A percentile compares a stretch with the other conserved stretches of the same genome.
phyloP scores from a whole-genome alignment of 2,329 filamentous ascomycete genomes.

The Myotisia sp. region DNA sequence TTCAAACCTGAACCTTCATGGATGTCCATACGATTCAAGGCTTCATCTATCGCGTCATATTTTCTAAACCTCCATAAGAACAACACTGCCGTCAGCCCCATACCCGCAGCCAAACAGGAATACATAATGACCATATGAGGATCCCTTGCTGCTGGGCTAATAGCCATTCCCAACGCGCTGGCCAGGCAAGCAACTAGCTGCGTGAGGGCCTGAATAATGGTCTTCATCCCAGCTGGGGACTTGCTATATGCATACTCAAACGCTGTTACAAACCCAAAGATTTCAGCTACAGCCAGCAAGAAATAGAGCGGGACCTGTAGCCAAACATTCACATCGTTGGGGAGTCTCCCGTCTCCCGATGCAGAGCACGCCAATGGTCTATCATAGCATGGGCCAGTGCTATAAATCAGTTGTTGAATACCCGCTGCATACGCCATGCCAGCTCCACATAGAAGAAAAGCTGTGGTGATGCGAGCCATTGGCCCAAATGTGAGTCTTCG shows the following conservation, averaged over 20 bases:
- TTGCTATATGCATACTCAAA: constrained; percentile 60
- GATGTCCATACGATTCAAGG: constrained; percentile 10
- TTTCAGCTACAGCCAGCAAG: constrained; percentile 17
- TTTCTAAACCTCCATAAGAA: constrained; percentile 10
- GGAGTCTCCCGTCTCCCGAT: background rate
- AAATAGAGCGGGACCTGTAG: constrained; percentile 12
- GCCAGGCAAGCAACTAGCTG: constrained; percentile 13
- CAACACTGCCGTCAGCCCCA: constrained; percentile 6
- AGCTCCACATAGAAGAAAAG: constrained; percentile 39
- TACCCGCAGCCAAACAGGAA: constrained; percentile 7
- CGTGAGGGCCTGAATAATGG: constrained; percentile 16
- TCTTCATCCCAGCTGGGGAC: constrained; percentile 34
- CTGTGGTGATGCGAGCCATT: constrained; percentile 40
- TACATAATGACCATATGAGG: constrained; percentile 12
- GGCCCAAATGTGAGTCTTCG: constrained; percentile 42
- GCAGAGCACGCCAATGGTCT: constrained; percentile 2
- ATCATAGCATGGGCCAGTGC: constrained; percentile 6
- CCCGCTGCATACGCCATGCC: constrained; percentile 44
- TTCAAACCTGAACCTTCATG: no score
- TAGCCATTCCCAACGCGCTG: constrained; percentile 8
- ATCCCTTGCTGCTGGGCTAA: constrained; percentile 8
- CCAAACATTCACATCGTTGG: constrained; percentile 8
- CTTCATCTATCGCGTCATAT: constrained; percentile 12
- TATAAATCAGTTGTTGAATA: constrained; percentile 46
- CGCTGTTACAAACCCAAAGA: constrained; percentile 34